Evolutionary conservation across 2,329 filamentous ascomycete species (phyloP).

Genomic region (Aspergillus persii): DNA sequence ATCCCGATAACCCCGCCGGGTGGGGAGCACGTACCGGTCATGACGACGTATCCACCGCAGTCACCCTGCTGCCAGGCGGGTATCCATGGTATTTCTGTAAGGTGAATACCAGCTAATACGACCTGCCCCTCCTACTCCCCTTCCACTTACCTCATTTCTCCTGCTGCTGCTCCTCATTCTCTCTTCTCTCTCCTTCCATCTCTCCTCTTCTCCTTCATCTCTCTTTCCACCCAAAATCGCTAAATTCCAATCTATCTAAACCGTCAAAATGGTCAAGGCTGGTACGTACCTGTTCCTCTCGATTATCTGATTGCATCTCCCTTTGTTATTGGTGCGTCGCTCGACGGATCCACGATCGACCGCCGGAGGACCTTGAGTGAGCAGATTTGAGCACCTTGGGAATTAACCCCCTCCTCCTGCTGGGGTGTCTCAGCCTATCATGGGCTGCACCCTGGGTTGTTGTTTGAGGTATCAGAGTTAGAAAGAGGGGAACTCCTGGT

Average conservation of each 20-base stretch:
- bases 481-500: slow-evolving; percentile 5
- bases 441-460: slow-evolving; percentile 6
- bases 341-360: slow-evolving; percentile 27
- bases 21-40: slow-evolving; percentile 7
- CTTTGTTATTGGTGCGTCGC: slow-evolving; percentile 17
- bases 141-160: neutral
- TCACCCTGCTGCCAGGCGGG: too few species aligned
- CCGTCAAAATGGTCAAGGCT: slow-evolving; percentile 96
- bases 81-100: neutral
- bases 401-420: slow-evolving; percentile 12
- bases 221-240: slow-evolving; percentile 16
- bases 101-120: neutral
- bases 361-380: slow-evolving; percentile 37
- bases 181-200: slow-evolving; percentile 21
- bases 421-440: slow-evolving; percentile 28
- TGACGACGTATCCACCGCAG: too few species aligned
- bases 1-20: slow-evolving; percentile 22
- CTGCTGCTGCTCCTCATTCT: neutral
- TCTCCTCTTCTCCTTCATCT: slow-evolving; percentile 12
- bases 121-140: slow-evolving; percentile 1
- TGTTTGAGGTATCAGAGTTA: neutral
- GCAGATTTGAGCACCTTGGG: slow-evolving; percentile 46
- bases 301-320: slow-evolving; percentile 15
- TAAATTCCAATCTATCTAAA: slow-evolving; percentile 38
- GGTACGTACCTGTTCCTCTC: slow-evolving; percentile 58